Percentiles rank a stretch among this genome's conserved stretches.
These are phyloP conservation scores for Trichosporon sp. DNA, from an alignment of 1,284 basidiomycete species.

Conservation along the genomic window DNA sequence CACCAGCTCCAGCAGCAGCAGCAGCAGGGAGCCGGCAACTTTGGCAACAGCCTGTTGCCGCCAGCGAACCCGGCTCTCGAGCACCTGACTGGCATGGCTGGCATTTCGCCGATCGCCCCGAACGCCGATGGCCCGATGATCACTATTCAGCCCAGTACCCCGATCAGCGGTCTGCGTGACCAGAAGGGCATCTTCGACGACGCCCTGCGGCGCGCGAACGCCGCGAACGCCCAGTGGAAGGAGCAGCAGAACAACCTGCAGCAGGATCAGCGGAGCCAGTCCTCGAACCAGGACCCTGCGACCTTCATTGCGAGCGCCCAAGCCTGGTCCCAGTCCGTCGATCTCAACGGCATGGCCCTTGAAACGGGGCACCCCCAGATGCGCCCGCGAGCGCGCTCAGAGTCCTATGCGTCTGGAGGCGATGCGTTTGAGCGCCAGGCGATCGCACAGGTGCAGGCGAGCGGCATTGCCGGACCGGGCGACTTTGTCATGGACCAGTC, in stretches of 20 bases:
- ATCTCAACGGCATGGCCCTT: slow-evolving; percentile 6
- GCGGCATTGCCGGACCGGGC: not conserved
- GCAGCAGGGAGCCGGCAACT: slow-evolving; percentile 11
- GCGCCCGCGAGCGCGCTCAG: slow-evolving; percentile 43
- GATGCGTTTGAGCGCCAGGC: slow-evolving; percentile 33
- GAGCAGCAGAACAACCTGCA: slow-evolving; percentile 22
- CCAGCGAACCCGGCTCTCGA: slow-evolving; percentile 43
- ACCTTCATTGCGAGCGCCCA: slow-evolving; percentile 7
- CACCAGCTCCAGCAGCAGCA: slow-evolving; percentile 1
- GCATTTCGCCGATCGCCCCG: slow-evolving; percentile 45
- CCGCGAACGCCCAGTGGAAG: slow-evolving; percentile 12
- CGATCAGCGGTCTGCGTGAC: slow-evolving; percentile 47
- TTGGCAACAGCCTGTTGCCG: slow-evolving; percentile 30
- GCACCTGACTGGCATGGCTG: slow-evolving; percentile 44
- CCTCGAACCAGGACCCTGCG: not conserved
- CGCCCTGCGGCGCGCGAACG: slow-evolving; percentile 34
- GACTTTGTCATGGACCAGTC: not conserved
- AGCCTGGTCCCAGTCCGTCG: slow-evolving; percentile 11
- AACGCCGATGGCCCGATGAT: slow-evolving; percentile 49
- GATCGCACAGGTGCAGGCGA: slow-evolving; percentile 9
- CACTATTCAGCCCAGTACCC: slow-evolving; percentile 50
- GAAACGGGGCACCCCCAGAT: not conserved
- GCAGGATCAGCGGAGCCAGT: slow-evolving; percentile 26
- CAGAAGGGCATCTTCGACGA: slow-evolving; percentile 45
- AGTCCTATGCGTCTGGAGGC: slow-evolving; percentile 35